Percentiles rank a stretch among this genome's conserved stretches.
Conservation (phyloP, 768 basidiomycete genomes). For the Lactarius tabidus region DNA sequence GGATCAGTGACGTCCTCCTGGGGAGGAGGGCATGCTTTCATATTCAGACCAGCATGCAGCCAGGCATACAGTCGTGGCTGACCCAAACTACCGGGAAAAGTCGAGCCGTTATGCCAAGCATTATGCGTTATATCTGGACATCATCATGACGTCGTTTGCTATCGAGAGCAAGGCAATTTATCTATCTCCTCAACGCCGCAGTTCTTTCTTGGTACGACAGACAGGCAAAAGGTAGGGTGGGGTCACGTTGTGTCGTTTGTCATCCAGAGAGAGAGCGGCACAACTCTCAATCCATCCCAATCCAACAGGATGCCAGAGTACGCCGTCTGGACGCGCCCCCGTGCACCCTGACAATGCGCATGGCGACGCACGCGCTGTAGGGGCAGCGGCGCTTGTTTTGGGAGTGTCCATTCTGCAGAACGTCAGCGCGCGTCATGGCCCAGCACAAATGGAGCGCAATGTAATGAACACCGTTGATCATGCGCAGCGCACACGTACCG, state of each 20-base stretch:
- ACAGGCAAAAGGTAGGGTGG: neutral
- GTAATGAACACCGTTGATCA: neutral
- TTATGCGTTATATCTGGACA: neutral
- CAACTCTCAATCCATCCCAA: neutral
- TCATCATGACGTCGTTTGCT: neutral
- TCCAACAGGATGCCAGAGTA: neutral
- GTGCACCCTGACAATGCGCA: neutral
- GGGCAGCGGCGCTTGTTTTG: neutral
- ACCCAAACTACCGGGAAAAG: neutral
- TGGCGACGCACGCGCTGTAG: neutral
- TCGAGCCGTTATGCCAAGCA: slow-evolving; percentile 5
- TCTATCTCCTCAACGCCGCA: neutral
- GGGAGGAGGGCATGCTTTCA: no score
- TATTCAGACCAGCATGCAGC: no score
- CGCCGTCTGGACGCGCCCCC: neutral
- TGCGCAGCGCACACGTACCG: neutral
- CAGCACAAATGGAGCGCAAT: neutral
- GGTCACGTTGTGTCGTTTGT: neutral
- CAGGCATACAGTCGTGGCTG: neutral
- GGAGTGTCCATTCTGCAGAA: neutral
- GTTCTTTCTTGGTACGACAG: no score
- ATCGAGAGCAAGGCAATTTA: neutral
- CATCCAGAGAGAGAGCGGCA: neutral
- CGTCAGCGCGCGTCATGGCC: neutral
- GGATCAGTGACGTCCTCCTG: neutral